These are phyloP conservation scores for Scenedesmus sp. DNA, from an alignment of 163 green algal species.

Conservation along the genomic window DNA sequence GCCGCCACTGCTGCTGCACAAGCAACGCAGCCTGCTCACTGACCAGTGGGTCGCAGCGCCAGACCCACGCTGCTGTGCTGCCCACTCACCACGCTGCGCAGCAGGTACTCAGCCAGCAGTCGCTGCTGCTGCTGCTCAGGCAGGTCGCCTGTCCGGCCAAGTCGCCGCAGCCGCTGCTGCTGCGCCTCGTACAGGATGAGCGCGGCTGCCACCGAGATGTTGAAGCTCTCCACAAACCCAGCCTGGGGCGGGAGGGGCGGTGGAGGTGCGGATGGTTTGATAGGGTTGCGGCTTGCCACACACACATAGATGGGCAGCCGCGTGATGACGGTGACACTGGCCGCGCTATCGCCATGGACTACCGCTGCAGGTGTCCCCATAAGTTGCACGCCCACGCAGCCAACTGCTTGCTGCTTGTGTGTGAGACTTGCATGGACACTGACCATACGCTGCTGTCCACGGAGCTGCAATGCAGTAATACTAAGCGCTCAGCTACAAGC, in stretches of 20 bases:
- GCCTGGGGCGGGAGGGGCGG: background rate
- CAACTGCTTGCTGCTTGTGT: background rate
- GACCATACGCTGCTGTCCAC: too few relatives aligned
- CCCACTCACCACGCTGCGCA: conserved; percentile 62
- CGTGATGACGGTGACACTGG: too few relatives aligned
- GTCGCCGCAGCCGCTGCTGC: conserved; percentile 62
- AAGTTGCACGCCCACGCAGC: background rate
- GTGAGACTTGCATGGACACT: too few relatives aligned
- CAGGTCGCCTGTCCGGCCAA: conserved; percentile 85
- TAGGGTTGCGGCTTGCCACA: too few relatives aligned
- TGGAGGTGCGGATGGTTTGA: background rate
- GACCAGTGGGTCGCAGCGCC: too few relatives aligned
- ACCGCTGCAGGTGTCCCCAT: background rate
- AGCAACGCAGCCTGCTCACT: too few relatives aligned
- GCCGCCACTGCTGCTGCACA: background rate
- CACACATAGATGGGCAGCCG: too few relatives aligned
- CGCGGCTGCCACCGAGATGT: conserved; percentile 91
- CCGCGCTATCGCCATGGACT: too few relatives aligned
- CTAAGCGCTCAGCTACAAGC: too few relatives aligned
- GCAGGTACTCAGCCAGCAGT: conserved; percentile 78
- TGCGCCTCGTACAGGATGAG: conserved; percentile 87
- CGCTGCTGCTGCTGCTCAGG: conserved; percentile 69
- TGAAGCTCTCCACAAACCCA: conserved; percentile 95
- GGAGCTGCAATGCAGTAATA: too few relatives aligned
- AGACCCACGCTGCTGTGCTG: background rate